Evolutionary conservation across 805 yeast species (phyloP), one percentile per base, ranked within the genome.

Genomic region (Starmerella geochares): DNA sequence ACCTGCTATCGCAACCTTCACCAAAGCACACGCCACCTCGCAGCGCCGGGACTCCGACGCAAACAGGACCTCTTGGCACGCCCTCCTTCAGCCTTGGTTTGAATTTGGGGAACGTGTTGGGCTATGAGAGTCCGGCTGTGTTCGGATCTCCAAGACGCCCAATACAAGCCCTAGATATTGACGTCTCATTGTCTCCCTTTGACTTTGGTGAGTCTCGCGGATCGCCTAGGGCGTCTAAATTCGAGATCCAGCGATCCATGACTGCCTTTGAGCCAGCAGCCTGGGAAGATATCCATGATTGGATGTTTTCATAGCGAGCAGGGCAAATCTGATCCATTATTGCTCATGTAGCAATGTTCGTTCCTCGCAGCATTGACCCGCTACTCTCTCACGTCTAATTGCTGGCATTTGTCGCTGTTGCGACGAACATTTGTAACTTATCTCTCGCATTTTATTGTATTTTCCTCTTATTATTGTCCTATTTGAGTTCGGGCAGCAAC

Each of bases 221-320:
- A 14, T 54, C 58, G 29, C 58, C 58, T 3, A 36, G 56, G 10
- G 42, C 52, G 3, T 23, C 51, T n/a, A 50, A 42, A n/a, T 42
- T 49, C 35, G 59, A 55, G 19, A 56, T 56, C 29, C 55, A 49
- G 41, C 43, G 59, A 3, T 41, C 59, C 5, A 54, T 56, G 58
- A 52, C 59, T 4, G 57, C 59, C 13, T 56, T 56, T 24, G 59
- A 56, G 46, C 59, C 59, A 1, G 49, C 58, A 7, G 57, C 53
- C 1, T 56, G 59, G 59, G 59, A 56, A 37, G 59, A 56, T 9
- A 49, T 56, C 47, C 57, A 58, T 27, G 59, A 56, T 45, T 56
- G 59, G 59, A 58, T 54, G 39, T 54, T 42, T 14, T 42, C 46
- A 6, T 42, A 24, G 39, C 21, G n/a, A n/a, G n/a, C n/a, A n/a